Evolutionary conservation across 169 alveolate genomes (phyloP), one percentile per base, ranked within the genome.

Genomic region (Plasmodium falciparum): DNA sequence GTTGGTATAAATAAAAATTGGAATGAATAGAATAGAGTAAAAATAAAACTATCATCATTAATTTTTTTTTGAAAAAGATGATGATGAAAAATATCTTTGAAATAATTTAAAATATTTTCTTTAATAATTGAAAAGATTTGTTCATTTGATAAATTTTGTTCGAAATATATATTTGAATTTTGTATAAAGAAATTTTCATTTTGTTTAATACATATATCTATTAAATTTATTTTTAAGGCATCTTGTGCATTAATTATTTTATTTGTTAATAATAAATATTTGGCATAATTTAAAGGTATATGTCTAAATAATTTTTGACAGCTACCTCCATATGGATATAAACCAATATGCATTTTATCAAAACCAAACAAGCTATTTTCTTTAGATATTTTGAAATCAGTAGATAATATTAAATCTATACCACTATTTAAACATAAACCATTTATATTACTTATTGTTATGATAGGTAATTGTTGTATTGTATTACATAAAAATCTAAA

Each of bases 251-350:
- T 58, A 7, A 80, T 80, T 13, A 45, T 67, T 4, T 66, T 59
- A 67, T 66, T 61, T 7, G 90, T 80, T 39, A 80, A 61, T 67
- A 80, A 71, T 50, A 80, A 52, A 69, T 80, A 59, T 71, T 80
- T 80, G 29, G 90, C 45, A 52, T 80, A 69, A 47, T 59, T 80
- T 39, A 80, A 7, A 9, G 78, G 78, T 39, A 80, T 80, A 72
- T 69, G 20, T 24, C 90, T 29, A 54, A 80, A 54, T 17, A 80
- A 20, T 45, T 80, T 80, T 67, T 80, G 90, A 1, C 47, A 24
- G 9, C 85, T 24, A 15, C 90, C 90, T 7, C 90, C 90, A 71
- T 80, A 80, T 17, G 90, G 90, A 29, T 33, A 80, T 62, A 80
- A 52, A 2, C 90, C 90, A 11, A 67, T 17, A 58, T 80, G 50